Base-by-base conservation (phyloP, 805 yeast genomes). In the Ascoidea tarda region DNA sequence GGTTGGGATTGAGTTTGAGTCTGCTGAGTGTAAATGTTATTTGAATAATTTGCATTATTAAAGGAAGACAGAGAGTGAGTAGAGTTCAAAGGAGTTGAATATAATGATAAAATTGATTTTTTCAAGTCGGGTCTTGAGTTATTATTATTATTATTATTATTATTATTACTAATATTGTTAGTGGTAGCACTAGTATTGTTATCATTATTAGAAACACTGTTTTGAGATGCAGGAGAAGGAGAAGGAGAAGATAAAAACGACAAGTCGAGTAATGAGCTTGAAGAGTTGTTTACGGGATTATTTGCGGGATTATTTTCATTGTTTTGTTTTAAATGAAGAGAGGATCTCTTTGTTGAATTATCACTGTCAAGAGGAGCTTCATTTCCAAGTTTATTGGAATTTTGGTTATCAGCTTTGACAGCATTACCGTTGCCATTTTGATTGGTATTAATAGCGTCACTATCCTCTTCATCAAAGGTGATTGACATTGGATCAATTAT, bases 21-120 rank as follows among this genome's bases (percentile, higher is more conserved):
- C 16, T 38, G 44, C 28, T 8, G 5, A 12, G 50, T 53, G 44
- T 52, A 54, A 28, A 45, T 56, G 51, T 42, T 47, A 46, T 48
- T 49, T 48, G 46, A 16, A 33, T 32, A 16, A 46, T 45, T 48
- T 32, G 32, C 38, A 49, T 16, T 32, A 16, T 16, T 50, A 33
- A 8, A 10, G 31, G 50, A 33, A 12, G 49, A 50, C 4, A 58
- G 55, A 6, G 61, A 58, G 32, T 49, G 55, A 14, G 63, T 49
- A 6, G 58, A 59, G 48, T 57, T 10, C 14, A 38, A 67, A 21
- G 83, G 85, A 1, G 86, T 77, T 1, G 95, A 79, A 65, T 93
- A 93, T 51, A 93, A 74, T 31, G 97, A 88, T 54, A 93, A 69
- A 55, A 93, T 93, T 1, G 96, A 87, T 68, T 87, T 87, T 63